A percentile compares a stretch with the other conserved stretches of the same genome.
These are phyloP conservation scores for Podospora australis DNA, from an alignment of 495 filamentous ascomycete genomes.

Conservation along the genomic window DNA sequence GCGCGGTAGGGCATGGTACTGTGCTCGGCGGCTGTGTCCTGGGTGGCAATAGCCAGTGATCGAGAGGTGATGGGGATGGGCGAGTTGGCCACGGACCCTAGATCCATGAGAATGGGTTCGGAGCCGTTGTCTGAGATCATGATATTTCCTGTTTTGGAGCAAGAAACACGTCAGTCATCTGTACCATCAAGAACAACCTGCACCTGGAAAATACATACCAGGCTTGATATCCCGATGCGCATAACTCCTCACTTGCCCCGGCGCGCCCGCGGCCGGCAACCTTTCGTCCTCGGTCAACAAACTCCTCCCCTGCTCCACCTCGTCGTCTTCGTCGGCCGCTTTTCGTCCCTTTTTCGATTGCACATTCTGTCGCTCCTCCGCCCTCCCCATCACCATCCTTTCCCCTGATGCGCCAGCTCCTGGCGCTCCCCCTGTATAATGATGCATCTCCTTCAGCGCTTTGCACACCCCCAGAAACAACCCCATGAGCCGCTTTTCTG, in stretches of 20 bases:
- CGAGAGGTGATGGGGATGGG: slow-evolving; percentile 91
- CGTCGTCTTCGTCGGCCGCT: slow-evolving; percentile 55
- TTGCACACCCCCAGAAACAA: slow-evolving; percentile 87
- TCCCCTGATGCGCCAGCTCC: slow-evolving; percentile 25
- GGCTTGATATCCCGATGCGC: slow-evolving; percentile 97
- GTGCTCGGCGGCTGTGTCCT: slow-evolving; percentile 92
- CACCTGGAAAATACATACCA: slow-evolving; percentile 44
- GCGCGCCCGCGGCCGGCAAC: slow-evolving; percentile 62
- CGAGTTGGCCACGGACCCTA: slow-evolving; percentile 82
- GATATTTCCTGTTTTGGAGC: slow-evolving; percentile 58
- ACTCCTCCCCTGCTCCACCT: slow-evolving; percentile 67
- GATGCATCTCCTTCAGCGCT: slow-evolving; percentile 84
- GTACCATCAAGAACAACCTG: background rate
- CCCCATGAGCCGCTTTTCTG: slow-evolving; percentile 78
- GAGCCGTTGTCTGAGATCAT: slow-evolving; percentile 88
- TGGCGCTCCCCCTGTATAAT: slow-evolving; percentile 55
- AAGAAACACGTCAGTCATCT: slow-evolving; percentile 8
- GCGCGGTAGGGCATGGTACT: slow-evolving; percentile 98
- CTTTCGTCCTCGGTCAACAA: slow-evolving; percentile 82
- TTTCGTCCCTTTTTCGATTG: slow-evolving; percentile 43
- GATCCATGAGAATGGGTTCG: slow-evolving; percentile 95
- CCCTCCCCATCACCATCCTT: slow-evolving; percentile 43
- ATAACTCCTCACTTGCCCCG: slow-evolving; percentile 64
- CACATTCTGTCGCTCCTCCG: slow-evolving; percentile 21
- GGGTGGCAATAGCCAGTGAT: slow-evolving; percentile 80